Base-by-base conservation (phyloP, 169 alveolate genomes). In the Perkinsus chesapeaki region DNA sequence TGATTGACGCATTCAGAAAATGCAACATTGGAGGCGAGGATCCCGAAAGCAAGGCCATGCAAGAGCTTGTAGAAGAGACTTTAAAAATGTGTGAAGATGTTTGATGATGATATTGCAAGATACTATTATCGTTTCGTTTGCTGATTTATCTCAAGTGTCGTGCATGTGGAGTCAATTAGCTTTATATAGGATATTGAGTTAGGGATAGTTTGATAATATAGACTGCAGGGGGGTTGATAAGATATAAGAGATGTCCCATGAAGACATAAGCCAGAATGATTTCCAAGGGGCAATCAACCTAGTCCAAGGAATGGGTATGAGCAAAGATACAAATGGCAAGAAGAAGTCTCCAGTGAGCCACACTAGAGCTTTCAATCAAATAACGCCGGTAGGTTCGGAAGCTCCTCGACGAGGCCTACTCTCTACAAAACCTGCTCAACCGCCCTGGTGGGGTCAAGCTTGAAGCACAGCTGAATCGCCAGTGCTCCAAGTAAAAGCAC, bases 341-440 rank as follows among this genome's bases (percentile, higher is more conserved):
- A 34, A 60, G 3, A 60, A 60, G 23, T 20, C 36, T 23, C 82
- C 82, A 34, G 82, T 60, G 31, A 60, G 82, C 36, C 23, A 34
- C 37, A n/a, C n/a, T n/a, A n/a, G n/a, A n/a, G n/a, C n/a, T n/a
- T n/a, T n/a, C n/a, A n/a, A n/a, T n/a, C n/a, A n/a, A n/a, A n/a
- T n/a, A n/a, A n/a, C n/a, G n/a, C n/a, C n/a, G n/a, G n/a, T n/a
- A 60, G 82, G 82, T 23, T 60, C 82, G 82, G 23, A 20, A 20
- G 82, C 82, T 60, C 82, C 82, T 60, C 82, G 82, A 60, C 82
- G 82, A 60, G 82, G 82, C 82, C 31, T 60, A 60, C 82, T 3
- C 37, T 16, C 82, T 60, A 16, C 82, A 60, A 34, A 60, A 60
- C 82, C 12, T 60, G 27, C 82, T 60, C 82, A 60, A 60, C 82